Evolutionary conservation across 2,329 filamentous ascomycete species (phyloP).

Genomic region (Hypoxylon sp.): DNA sequence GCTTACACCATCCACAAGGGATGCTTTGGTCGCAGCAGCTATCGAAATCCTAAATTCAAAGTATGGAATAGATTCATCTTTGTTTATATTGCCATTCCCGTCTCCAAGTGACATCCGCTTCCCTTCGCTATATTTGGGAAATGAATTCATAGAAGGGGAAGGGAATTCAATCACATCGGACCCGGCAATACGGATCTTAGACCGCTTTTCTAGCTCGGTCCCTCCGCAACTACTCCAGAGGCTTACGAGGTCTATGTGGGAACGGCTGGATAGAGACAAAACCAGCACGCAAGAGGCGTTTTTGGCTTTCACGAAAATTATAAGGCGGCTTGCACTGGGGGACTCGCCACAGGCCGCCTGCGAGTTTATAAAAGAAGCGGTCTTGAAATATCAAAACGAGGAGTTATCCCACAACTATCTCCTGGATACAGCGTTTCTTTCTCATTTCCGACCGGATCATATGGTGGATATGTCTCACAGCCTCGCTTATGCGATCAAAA

Average conservation of each 20-base stretch:
- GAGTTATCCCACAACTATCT: conserved; percentile 53
- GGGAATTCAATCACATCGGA: conserved; percentile 39
- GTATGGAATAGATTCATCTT: conserved; percentile 35
- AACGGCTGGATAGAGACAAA: conserved; percentile 10
- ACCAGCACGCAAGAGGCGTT: conserved; percentile 6
- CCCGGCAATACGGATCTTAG: conserved; percentile 40
- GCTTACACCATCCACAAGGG: not conserved
- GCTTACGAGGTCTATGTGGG: conserved; percentile 30
- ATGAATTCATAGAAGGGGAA: conserved; percentile 34
- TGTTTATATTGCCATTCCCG: conserved; percentile 41
- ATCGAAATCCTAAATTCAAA: conserved; percentile 36
- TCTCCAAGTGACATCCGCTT: conserved; percentile 34
- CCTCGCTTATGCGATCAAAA: conserved; percentile 48
- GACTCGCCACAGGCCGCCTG: conserved; percentile 51
- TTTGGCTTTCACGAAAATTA: conserved; percentile 1
- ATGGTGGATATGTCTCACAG: conserved; percentile 48
- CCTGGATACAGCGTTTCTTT: conserved; percentile 48
- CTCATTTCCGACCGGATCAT: conserved; percentile 44
- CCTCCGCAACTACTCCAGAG: conserved; percentile 18
- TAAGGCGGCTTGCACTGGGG: conserved; percentile 45
- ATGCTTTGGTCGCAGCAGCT: conserved; percentile 21
- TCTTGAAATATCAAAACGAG: conserved; percentile 48
- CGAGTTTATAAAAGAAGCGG: conserved; percentile 49
- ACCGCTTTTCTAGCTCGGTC: not conserved
- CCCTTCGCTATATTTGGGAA: conserved; percentile 43